phyloP scores from a whole-genome alignment of 164 flowering plant species.

The Pachysandra terminalis region DNA sequence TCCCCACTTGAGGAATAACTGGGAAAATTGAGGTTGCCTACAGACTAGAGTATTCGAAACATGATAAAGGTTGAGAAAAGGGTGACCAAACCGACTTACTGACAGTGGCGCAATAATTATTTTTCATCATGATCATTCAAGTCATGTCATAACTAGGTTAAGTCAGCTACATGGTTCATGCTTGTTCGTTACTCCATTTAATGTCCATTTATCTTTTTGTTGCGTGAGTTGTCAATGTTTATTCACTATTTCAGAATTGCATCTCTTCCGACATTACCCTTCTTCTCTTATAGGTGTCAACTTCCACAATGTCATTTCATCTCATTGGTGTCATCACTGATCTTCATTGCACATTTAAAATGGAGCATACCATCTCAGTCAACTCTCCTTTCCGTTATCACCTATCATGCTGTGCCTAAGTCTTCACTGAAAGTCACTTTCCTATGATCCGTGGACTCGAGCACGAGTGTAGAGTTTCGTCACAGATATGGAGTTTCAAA shows the following conservation, averaged over 20 bases:
- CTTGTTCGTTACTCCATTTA: not conserved
- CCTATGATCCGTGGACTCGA: too few species aligned
- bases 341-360: too few species aligned
- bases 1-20: not conserved
- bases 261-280: not conserved
- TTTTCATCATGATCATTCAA: not conserved
- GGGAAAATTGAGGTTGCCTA: not conserved
- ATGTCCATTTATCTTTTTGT: not conserved
- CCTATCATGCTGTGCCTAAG: too few species aligned
- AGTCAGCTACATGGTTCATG: not conserved
- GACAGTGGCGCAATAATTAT: not conserved
- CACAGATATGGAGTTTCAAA: too few species aligned
- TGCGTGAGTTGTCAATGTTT: not conserved
- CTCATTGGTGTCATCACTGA: too few species aligned
- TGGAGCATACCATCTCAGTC: too few species aligned
- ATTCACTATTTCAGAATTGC: not conserved
- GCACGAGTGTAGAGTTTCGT: too few species aligned
- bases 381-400: too few species aligned
- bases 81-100: not conserved
- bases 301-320: not conserved
- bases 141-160: not conserved
- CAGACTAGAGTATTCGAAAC: not conserved
- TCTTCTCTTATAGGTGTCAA: not conserved
- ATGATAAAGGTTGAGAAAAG: not conserved
- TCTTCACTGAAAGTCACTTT: too few species aligned